Evolutionary conservation across 2,329 filamentous ascomycete genomes (phyloP).

Genomic region (Fusarium lyarnte): DNA sequence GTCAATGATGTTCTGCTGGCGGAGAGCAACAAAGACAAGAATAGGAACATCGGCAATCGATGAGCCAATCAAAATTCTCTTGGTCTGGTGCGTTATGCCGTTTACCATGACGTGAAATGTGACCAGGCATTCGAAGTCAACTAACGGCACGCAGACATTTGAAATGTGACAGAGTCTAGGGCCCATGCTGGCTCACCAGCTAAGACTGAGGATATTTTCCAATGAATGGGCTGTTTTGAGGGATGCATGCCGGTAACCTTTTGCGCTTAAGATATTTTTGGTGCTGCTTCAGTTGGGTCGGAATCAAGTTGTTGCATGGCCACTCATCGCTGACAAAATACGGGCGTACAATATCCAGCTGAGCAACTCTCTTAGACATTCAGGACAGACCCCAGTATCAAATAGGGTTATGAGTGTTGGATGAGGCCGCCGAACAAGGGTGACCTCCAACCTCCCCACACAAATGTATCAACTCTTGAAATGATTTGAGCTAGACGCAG

Average conservation of each 20-base stretch:
- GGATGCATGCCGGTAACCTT: not conserved
- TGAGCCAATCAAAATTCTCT: not conserved
- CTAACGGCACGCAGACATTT: not conserved
- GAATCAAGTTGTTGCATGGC: not conserved
- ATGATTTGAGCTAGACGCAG: constrained; percentile 26
- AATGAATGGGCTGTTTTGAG: constrained; percentile 8
- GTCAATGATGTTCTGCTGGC: not conserved
- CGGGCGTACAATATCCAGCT: not conserved
- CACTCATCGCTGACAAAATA: not conserved
- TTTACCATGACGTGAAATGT: constrained; percentile 2
- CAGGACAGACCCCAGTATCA: not conserved
- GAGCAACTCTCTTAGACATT: not conserved
- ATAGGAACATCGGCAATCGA: constrained; percentile 17
- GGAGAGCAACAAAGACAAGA: constrained; percentile 7
- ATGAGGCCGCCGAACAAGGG: constrained; percentile 33
- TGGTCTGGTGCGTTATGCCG: not conserved
- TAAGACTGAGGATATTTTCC: not conserved
- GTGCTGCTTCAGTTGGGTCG: not conserved
- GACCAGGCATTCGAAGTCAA: not conserved
- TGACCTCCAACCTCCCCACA: not conserved
- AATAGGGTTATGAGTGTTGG: constrained; percentile 8
- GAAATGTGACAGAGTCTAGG: not conserved
- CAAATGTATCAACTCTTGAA: constrained; percentile 6
- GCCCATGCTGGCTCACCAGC: constrained; percentile 7
- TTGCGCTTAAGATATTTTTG: constrained; percentile 4